phyloP scores from a whole-genome alignment of 106 monocot genomes.

The Apostasia shenzhenica region DNA sequence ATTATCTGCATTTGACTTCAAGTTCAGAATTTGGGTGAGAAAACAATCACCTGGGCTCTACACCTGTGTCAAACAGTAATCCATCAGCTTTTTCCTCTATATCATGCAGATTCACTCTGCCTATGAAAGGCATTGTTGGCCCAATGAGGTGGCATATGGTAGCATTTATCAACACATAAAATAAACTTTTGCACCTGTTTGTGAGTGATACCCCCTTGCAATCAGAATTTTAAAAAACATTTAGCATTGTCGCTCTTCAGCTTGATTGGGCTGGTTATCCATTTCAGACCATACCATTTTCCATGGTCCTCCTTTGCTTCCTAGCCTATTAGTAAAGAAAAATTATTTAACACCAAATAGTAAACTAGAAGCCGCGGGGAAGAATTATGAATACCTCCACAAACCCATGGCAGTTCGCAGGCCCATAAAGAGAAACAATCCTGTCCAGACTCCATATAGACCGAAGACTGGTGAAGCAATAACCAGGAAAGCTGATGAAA shows the following conservation, averaged over 20 bases:
- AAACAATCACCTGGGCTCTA: too few species aligned
- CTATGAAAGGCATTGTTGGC: too few species aligned
- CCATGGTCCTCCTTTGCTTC: constrained; percentile 76
- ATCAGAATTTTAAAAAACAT: too few species aligned
- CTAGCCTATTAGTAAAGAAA: constrained; percentile 44
- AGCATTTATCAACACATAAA: too few species aligned
- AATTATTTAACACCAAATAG: background rate
- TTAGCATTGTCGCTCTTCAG: background rate
- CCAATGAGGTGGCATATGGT: too few species aligned
- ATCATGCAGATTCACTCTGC: too few species aligned
- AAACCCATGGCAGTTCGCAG: constrained; percentile 75
- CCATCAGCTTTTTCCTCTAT: too few species aligned
- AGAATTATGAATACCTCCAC: constrained; percentile 47
- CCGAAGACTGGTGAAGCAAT: constrained; percentile 52
- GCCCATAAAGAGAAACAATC: constrained; percentile 84
- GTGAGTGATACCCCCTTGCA: too few species aligned
- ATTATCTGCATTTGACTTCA: too few species aligned
- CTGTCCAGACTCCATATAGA: constrained; percentile 83
- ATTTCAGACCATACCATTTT: constrained; percentile 51
- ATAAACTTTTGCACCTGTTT: too few species aligned
- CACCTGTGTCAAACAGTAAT: too few species aligned
- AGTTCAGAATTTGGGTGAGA: too few species aligned
- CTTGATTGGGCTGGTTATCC: background rate
- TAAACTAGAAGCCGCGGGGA: background rate
- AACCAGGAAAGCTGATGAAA: constrained; percentile 57